These are phyloP conservation scores for Aspergillus alliaceus DNA, from an alignment of 2,329 filamentous ascomycete genomes.

Conservation along the genomic window DNA sequence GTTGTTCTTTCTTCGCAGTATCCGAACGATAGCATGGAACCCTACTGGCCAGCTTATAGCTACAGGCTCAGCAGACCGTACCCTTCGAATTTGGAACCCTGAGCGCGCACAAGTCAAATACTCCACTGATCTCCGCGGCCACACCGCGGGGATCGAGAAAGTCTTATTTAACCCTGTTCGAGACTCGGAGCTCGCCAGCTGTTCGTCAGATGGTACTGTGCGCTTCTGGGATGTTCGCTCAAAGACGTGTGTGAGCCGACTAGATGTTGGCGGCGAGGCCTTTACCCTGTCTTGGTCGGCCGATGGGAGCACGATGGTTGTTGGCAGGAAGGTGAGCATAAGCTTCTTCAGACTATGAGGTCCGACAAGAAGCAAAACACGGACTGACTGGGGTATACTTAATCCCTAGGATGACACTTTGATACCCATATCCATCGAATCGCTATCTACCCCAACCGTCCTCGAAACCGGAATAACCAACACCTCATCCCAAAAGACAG, in stretches of 20 bases:
- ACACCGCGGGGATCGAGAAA: constrained; percentile 49
- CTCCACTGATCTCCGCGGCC: constrained; percentile 50
- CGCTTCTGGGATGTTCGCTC: constrained; percentile 53
- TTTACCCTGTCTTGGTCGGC: constrained; percentile 51
- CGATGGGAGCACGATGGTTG: constrained; percentile 48
- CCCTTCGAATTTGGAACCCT: constrained; percentile 86
- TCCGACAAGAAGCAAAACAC: neutral
- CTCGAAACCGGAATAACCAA: constrained; percentile 17
- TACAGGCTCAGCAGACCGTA: constrained; percentile 83
- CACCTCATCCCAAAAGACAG: constrained; percentile 11
- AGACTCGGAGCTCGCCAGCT: constrained; percentile 52
- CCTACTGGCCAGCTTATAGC: constrained; percentile 80
- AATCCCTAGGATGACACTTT: constrained; percentile 47
- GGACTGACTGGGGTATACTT: neutral
- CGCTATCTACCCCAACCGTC: constrained; percentile 37
- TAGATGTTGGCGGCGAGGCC: constrained; percentile 51
- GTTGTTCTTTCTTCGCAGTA: constrained; percentile 44
- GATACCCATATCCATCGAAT: constrained; percentile 46
- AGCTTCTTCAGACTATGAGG: neutral
- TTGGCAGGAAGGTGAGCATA: constrained; percentile 46
- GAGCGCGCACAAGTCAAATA: constrained; percentile 48
- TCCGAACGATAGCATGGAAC: constrained; percentile 86
- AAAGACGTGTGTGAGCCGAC: constrained; percentile 47
- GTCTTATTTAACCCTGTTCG: constrained; percentile 51
- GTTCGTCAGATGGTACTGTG: constrained; percentile 50